Base-by-base conservation (phyloP, 495 filamentous ascomycete species). In the Cercophora samala region DNA sequence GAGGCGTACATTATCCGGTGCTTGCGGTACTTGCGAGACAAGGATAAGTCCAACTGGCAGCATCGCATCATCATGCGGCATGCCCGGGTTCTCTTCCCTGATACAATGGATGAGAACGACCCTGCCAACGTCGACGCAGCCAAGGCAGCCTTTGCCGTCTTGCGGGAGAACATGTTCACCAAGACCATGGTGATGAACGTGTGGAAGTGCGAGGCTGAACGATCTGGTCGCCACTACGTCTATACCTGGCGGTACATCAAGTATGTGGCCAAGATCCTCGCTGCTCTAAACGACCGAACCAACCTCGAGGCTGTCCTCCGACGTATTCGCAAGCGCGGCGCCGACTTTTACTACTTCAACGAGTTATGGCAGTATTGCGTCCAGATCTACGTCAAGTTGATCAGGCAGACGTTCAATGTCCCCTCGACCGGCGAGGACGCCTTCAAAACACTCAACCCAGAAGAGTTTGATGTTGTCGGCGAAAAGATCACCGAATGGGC, bases 41-140 rank as follows among this genome's bases (percentile, higher is more conserved):
- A 91, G 23, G 95, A 99, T 73, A 97, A 97, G 78, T 88, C 90
- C 3, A 93, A 96, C 72, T 99, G 95, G 95, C 95, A 99, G 74
- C 95, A 99, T 72, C 90, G 95, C 2, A 92, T 99, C 81, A 90
- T 91, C 68, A 85, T 87, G 59, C 88, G 93, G 42, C 87, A 84
- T 69, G 93, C 93, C 11, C 87, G 88, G 70, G 86, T 97, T 60
- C 80, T 94, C 25, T 96, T 90, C 71, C 77, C 84, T 26, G 75
- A 76, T 37, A 67, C 76, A 53, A 70, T 72, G 19, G 63, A 75
- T 32, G 75, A 76, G 19, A 70, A 54, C 25, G 63, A 72, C 18
- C 65, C 62, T 46, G 65, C 22, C 9, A 69, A 59, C 24, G 67
- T 69, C 29, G 69, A 76, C 15, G 70, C 76, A 17, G 88, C 90